Evolutionary conservation across 768 basidiomycete species (phyloP).

Genomic region (Amyloporia xantha): DNA sequence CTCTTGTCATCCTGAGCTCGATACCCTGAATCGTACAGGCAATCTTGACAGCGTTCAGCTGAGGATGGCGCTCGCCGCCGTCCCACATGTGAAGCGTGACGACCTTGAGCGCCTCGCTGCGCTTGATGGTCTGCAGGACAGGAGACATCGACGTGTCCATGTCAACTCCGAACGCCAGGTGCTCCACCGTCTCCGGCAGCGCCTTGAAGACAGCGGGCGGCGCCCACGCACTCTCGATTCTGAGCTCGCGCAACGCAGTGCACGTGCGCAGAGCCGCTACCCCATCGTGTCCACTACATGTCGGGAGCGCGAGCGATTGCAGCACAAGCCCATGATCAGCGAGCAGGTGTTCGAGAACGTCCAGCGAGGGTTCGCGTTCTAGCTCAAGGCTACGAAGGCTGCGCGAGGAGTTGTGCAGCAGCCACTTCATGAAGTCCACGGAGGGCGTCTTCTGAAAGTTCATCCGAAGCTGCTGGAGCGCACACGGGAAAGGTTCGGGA

Average conservation of each 20-base stretch:
- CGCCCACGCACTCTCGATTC: conserved; percentile 48
- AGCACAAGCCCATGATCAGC: conserved; percentile 42
- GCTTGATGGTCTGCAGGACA: conserved; percentile 50
- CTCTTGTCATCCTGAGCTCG: conserved; percentile 42
- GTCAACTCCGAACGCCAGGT: conserved; percentile 57
- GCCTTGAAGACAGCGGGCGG: conserved; percentile 39
- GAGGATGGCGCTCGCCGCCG: conserved; percentile 42
- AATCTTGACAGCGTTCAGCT: conserved; percentile 50
- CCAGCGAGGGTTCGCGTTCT: conserved; percentile 50
- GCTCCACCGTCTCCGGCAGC: conserved; percentile 43
- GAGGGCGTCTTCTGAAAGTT: conserved; percentile 62
- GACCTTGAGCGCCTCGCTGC: conserved; percentile 34
- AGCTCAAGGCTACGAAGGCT: conserved; percentile 51
- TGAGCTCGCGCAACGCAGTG: conserved; percentile 43
- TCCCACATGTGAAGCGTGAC: conserved; percentile 52
- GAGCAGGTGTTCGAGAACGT: conserved; percentile 50
- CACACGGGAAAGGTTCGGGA: conserved; percentile 38
- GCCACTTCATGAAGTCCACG: conserved; percentile 61
- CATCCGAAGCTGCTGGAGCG: conserved; percentile 48
- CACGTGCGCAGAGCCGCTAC: conserved; percentile 42
- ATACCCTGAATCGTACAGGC: conserved; percentile 60
- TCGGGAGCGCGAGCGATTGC: conserved; percentile 51
- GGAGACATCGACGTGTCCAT: conserved; percentile 46
- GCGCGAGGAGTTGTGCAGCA: conserved; percentile 49
- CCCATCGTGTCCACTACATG: conserved; percentile 42